A percentile compares a stretch with the other conserved stretches of the same genome.
Evolutionary conservation across 352 stramenopile genomes (phyloP).

Genomic region (Pythium aristosporum): DNA sequence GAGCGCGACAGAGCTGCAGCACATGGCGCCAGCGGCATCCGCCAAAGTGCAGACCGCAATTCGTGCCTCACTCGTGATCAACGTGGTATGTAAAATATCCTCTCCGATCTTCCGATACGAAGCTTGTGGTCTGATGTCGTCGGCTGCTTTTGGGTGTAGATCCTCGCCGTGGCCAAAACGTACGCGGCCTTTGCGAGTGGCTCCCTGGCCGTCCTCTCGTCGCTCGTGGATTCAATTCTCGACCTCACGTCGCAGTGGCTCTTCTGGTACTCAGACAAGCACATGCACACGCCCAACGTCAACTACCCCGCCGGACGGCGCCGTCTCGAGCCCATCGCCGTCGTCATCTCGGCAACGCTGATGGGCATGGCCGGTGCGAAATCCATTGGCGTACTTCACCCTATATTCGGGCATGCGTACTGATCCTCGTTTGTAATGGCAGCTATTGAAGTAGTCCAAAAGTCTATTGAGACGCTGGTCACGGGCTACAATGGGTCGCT

Average conservation of each 20-base stretch:
- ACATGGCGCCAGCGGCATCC: constrained; percentile 37
- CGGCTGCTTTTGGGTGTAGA: constrained; percentile 23
- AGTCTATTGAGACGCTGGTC: constrained; percentile 84
- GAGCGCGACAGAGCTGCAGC: constrained; percentile 52
- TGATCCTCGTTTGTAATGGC: neutral
- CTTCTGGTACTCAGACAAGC: constrained; percentile 94
- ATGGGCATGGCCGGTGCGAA: constrained; percentile 93
- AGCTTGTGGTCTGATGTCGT: too few relatives aligned
- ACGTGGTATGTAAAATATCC: constrained; percentile 47
- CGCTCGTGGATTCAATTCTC: constrained; percentile 92
- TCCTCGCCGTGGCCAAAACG: constrained; percentile 64
- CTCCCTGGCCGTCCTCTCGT: constrained; percentile 93
- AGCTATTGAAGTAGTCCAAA: constrained; percentile 94
- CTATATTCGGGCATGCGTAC: neutral
- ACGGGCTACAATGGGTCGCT: constrained; percentile 59
- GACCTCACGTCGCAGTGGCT: constrained; percentile 93
- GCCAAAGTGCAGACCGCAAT: constrained; percentile 70
- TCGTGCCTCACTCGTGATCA: constrained; percentile 62
- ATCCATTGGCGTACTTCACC: neutral
- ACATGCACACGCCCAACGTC: constrained; percentile 83
- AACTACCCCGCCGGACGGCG: constrained; percentile 93
- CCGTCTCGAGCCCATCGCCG: constrained; percentile 93
- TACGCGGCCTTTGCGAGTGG: constrained; percentile 82
- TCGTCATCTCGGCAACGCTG: constrained; percentile 95
- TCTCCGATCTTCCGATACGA: neutral